Percentiles rank a stretch among this genome's conserved stretches.
Evolutionary conservation across 345 rosid genomes (phyloP).

Genomic region (Aurinia saxatilis): DNA sequence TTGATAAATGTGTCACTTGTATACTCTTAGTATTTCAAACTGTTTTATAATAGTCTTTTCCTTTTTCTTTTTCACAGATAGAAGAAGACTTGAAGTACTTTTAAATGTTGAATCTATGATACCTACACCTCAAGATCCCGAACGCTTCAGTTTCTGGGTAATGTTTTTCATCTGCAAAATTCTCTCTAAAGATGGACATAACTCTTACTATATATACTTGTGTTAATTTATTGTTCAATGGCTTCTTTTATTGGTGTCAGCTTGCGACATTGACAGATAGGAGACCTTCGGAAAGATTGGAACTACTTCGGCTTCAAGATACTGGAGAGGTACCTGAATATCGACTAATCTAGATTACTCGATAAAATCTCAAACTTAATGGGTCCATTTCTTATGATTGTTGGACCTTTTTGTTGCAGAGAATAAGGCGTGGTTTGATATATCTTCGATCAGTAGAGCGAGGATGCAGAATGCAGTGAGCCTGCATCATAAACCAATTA

Average conservation of each 20-base stretch:
- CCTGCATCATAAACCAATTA: neutral
- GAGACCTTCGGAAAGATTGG: slow-evolving; percentile 79
- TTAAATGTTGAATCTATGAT: slow-evolving; percentile 65
- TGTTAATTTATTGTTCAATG: neutral
- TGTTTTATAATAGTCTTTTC: neutral
- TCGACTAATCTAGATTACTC: neutral
- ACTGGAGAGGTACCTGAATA: slow-evolving; percentile 63
- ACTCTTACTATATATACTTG: neutral
- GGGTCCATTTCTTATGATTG: neutral
- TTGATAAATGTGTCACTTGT: neutral
- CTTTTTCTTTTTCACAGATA: slow-evolving; percentile 37
- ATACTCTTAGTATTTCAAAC: slow-evolving; percentile 4
- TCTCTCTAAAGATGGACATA: slow-evolving; percentile 7
- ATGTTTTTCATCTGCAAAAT: slow-evolving; percentile 4
- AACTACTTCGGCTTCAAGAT: slow-evolving; percentile 71
- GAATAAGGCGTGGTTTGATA: slow-evolving; percentile 66
- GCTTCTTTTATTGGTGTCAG: slow-evolving; percentile 35
- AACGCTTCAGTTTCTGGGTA: slow-evolving; percentile 97
- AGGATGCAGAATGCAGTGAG: slow-evolving; percentile 57
- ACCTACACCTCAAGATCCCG: slow-evolving; percentile 74
- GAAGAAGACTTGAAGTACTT: slow-evolving; percentile 58
- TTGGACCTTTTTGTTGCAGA: slow-evolving; percentile 37
- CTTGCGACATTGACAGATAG: slow-evolving; percentile 68
- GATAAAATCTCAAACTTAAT: neutral
- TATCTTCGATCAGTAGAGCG: slow-evolving; percentile 60